Evolutionary conservation across 2,329 filamentous ascomycete genomes (phyloP).

Genomic region (Aspergillus sp.): DNA sequence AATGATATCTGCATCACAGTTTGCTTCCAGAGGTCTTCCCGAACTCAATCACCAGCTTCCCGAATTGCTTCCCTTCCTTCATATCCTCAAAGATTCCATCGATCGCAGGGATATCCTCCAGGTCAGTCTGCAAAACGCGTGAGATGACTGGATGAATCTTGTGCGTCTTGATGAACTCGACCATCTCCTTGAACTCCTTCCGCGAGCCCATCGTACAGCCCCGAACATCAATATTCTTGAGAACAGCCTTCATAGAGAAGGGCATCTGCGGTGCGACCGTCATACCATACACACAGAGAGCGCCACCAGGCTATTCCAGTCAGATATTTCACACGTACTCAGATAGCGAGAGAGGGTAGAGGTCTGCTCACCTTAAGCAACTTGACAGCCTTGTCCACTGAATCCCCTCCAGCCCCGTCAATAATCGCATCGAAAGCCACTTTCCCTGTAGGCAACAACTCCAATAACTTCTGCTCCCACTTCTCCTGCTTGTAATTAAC

Average conservation of each 20-base stretch:
- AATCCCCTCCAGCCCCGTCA: conserved; percentile 86
- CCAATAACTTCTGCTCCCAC: conserved; percentile 77
- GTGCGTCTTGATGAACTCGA: conserved; percentile 73
- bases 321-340: conserved; percentile 10
- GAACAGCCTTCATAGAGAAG: conserved; percentile 77
- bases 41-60: conserved; percentile 83
- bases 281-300: conserved; percentile 91
- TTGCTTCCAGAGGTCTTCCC: conserved; percentile 43
- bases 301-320: conserved; percentile 64
- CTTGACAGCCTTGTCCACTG: conserved; percentile 67
- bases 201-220: conserved; percentile 91
- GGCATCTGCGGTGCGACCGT: conserved; percentile 82
- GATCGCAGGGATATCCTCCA: conserved; percentile 77
- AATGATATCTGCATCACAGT: conserved; percentile 28
- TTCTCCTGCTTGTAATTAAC: conserved; percentile 74
- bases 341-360: not conserved
- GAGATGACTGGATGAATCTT: conserved; percentile 78
- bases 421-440: conserved; percentile 78
- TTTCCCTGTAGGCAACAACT: conserved; percentile 61
- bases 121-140: conserved; percentile 64
- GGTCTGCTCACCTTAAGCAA: conserved; percentile 63
- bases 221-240: conserved; percentile 83
- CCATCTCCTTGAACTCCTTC: conserved; percentile 88
- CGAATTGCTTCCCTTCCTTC: conserved; percentile 82
- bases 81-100: conserved; percentile 85